phyloP scores from a whole-genome alignment of 2,329 filamentous ascomycete species.

The Ramularia endophylla region DNA sequence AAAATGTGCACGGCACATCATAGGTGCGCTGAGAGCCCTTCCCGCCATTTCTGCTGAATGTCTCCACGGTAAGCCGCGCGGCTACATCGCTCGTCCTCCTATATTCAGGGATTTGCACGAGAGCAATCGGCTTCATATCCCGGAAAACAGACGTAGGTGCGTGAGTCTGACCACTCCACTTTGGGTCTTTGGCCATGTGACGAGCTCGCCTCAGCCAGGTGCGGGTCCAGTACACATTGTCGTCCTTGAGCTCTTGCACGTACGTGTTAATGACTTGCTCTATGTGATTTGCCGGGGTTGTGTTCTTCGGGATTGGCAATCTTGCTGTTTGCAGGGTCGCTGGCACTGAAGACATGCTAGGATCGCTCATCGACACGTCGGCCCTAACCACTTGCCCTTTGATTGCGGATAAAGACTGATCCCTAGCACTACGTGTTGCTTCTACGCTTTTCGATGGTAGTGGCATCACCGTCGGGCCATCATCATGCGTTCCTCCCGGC shows the following conservation, averaged over 20 bases:
- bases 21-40: conserved; percentile 5
- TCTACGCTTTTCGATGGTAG: no score
- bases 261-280: conserved; percentile 21
- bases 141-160: conserved; percentile 12
- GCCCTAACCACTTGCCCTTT: no score
- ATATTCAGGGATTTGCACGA: not conserved
- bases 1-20: conserved; percentile 7
- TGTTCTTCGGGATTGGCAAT: no score
- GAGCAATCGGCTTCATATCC: conserved; percentile 11
- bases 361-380: no score
- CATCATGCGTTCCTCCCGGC: no score
- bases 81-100: conserved; percentile 1
- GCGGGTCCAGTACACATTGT: conserved; percentile 25
- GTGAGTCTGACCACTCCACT: not conserved
- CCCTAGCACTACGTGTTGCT: no score
- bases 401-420: no score
- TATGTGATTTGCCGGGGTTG: conserved; percentile 12
- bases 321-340: no score
- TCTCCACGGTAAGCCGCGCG: conserved; percentile 5
- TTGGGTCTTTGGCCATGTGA: conserved; percentile 1
- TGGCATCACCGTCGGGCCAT: no score
- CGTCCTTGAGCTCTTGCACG: conserved; percentile 22
- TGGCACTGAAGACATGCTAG: no score
- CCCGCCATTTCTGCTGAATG: not conserved
- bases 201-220: conserved; percentile 19